phyloP scores from a whole-genome alignment of 2,329 filamentous ascomycete genomes.

The Sclerotinia sclerotiorum region DNA sequence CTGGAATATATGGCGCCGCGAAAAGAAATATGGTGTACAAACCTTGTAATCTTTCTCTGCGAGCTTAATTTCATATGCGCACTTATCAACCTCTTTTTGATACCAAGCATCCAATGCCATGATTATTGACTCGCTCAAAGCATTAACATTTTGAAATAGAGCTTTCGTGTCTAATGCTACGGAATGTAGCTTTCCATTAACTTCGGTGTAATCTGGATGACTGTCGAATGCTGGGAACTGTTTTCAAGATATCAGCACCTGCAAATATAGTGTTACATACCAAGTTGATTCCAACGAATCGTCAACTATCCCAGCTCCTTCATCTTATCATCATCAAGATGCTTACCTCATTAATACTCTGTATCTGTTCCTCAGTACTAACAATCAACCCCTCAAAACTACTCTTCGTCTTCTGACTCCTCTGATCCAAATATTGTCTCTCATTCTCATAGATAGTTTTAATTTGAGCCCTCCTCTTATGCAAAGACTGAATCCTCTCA shows the following conservation, averaged over 20 bases:
- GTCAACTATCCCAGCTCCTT: background rate
- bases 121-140: slow-evolving; percentile 21
- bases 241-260: background rate
- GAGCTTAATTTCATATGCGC: slow-evolving; percentile 20
- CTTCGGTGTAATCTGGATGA: slow-evolving; percentile 24
- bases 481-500: slow-evolving; percentile 21
- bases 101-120: slow-evolving; percentile 22
- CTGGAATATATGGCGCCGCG: too few relatives aligned
- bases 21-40: background rate
- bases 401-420: slow-evolving; percentile 23
- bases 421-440: slow-evolving; percentile 18
- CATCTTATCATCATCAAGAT: background rate
- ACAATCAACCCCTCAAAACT: slow-evolving; percentile 23
- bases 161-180: slow-evolving; percentile 21
- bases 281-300: background rate
- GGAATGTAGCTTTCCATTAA: slow-evolving; percentile 22
- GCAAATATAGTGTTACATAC: background rate
- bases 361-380: slow-evolving; percentile 25
- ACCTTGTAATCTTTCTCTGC: slow-evolving; percentile 24
- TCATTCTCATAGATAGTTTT: slow-evolving; percentile 24
- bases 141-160: slow-evolving; percentile 22
- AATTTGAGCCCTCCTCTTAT: slow-evolving; percentile 17
- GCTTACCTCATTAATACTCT: slow-evolving; percentile 24
- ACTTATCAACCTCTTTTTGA: slow-evolving; percentile 21
- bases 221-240: slow-evolving; percentile 24